Evolutionary conservation across 768 basidiomycete species (phyloP).

Genomic region (Filobasidium wieringae): DNA sequence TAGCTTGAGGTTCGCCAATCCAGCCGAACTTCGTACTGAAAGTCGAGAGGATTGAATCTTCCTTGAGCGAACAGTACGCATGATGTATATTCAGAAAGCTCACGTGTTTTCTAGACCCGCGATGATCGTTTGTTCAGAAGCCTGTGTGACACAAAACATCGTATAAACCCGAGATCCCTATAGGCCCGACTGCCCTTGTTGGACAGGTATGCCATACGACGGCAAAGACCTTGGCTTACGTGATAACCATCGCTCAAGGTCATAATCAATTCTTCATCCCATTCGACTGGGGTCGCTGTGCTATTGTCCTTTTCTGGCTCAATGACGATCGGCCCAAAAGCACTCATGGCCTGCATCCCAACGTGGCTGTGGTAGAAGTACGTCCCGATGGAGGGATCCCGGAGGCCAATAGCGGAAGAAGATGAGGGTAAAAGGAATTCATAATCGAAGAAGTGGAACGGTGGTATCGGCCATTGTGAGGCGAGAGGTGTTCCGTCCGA

Average conservation of each 20-base stretch:
- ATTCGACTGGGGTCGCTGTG: constrained; percentile 8
- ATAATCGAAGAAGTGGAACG: constrained; percentile 9
- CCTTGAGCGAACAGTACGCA: background rate
- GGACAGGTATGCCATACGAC: too few species aligned
- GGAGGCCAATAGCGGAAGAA: background rate
- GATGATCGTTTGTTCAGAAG: constrained; percentile 1
- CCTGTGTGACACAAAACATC: background rate
- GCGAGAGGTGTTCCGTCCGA: constrained; percentile 8
- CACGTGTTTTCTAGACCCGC: constrained; percentile 7
- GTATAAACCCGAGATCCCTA: too few species aligned
- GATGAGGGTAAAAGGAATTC: constrained; percentile 6
- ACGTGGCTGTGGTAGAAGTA: constrained; percentile 15
- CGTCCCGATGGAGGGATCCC: background rate
- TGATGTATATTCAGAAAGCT: too few species aligned
- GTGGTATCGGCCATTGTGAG: constrained; percentile 9
- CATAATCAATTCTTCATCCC: constrained; percentile 14
- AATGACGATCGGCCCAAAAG: constrained; percentile 11
- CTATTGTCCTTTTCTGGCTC: background rate
- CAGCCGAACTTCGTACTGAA: background rate
- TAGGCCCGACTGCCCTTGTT: too few species aligned
- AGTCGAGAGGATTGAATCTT: background rate
- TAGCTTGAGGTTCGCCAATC: constrained; percentile 7
- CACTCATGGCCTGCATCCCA: constrained; percentile 2
- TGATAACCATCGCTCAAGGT: constrained; percentile 12
- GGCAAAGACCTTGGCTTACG: too few species aligned